Conservation (phyloP, 179 eudicot species). For the Pouteria campechiana region DNA sequence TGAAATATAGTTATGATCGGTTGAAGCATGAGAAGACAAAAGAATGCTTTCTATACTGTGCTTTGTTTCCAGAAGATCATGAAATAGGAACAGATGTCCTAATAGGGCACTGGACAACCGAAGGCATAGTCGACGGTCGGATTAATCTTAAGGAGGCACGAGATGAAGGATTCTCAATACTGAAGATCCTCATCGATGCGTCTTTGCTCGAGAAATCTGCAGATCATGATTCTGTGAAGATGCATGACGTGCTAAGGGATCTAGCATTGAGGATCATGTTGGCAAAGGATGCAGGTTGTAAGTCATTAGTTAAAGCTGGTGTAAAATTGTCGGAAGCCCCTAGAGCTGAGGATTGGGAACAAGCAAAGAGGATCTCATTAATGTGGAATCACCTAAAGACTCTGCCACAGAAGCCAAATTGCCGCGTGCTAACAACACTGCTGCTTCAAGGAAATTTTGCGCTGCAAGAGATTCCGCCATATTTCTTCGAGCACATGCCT, state of each 20-base stretch:
- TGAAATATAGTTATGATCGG: conserved; percentile 12
- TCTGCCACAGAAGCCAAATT: conserved; percentile 10
- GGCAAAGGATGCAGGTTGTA: neutral
- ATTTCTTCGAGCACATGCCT: conserved; percentile 19
- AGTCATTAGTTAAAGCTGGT: conserved; percentile 3
- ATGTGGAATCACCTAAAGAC: conserved; percentile 13
- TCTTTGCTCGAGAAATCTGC: conserved; percentile 12
- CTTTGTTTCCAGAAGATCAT: conserved; percentile 4
- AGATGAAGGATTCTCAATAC: neutral
- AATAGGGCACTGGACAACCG: conserved; percentile 6
- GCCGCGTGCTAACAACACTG: conserved; percentile 8
- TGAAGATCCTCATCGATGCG: neutral
- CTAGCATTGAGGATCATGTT: neutral
- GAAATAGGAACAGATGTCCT: conserved; percentile 6
- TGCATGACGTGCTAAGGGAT: neutral
- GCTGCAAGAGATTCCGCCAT: conserved; percentile 17
- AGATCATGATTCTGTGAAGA: neutral
- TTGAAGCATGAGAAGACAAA: conserved; percentile 13
- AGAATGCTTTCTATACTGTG: conserved; percentile 12
- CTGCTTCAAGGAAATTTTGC: conserved; percentile 19
- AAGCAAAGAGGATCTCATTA: conserved; percentile 14
- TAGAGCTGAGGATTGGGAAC: conserved; percentile 15
- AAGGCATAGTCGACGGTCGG: conserved; percentile 2
- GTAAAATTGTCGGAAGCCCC: conserved; percentile 13
- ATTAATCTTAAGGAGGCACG: neutral